These are phyloP conservation scores for Lophium mytilinum DNA, from an alignment of 495 filamentous ascomycete genomes.

Conservation along the genomic window DNA sequence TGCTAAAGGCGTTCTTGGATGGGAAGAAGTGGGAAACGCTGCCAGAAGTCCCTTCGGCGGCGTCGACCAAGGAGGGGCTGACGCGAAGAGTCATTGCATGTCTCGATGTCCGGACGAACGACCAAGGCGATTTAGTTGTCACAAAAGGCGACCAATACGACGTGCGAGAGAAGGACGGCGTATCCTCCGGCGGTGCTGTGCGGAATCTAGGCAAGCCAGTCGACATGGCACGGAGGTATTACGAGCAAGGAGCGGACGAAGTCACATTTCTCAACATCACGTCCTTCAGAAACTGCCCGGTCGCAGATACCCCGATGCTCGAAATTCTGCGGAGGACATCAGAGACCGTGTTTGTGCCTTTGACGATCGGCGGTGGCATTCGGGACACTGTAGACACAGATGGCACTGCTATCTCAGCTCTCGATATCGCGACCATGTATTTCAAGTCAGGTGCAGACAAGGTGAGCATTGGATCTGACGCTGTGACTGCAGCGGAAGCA, in stretches of 20 bases:
- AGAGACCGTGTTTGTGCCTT: constrained; percentile 90
- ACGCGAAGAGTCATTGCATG: constrained; percentile 91
- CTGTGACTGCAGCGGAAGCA: constrained; percentile 84
- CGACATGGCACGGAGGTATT: constrained; percentile 87
- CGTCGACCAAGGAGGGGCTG: constrained; percentile 49
- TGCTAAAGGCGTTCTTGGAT: constrained; percentile 76
- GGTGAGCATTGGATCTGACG: constrained; percentile 94
- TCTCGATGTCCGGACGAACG: constrained; percentile 93
- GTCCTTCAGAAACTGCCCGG: constrained; percentile 86
- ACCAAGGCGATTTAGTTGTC: constrained; percentile 88
- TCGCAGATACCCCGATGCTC: constrained; percentile 90
- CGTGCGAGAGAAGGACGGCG: constrained; percentile 77
- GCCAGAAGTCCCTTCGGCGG: constrained; percentile 19
- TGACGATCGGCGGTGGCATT: constrained; percentile 94
- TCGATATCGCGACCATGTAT: constrained; percentile 93
- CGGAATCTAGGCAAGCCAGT: constrained; percentile 95
- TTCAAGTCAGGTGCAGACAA: constrained; percentile 98
- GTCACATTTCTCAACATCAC: constrained; percentile 98
- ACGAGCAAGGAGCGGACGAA: constrained; percentile 94
- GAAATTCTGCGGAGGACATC: constrained; percentile 81
- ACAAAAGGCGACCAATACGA: constrained; percentile 99
- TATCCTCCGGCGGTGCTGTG: constrained; percentile 58
- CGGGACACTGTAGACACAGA: constrained; percentile 82
- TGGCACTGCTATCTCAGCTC: constrained; percentile 75
- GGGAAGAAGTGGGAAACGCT: constrained; percentile 48